Evolutionary conservation across 2,329 filamentous ascomycete genomes (phyloP).

Genomic region (Polytolypa hystricis): DNA sequence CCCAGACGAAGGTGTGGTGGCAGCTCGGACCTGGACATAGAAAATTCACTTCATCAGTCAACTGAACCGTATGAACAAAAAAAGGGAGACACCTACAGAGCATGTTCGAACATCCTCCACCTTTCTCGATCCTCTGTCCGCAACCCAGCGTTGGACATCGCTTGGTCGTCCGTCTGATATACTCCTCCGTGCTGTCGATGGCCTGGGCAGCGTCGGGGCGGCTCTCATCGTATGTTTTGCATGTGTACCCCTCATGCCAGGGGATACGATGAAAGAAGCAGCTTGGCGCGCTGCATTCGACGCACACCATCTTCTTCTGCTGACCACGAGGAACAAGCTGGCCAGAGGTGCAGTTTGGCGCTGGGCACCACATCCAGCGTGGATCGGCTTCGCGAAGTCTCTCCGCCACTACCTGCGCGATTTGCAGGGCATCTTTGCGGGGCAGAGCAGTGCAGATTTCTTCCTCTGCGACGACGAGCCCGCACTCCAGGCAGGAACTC

Average conservation of each 20-base stretch:
- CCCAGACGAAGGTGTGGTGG: neutral
- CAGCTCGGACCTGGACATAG: slow-evolving; percentile 2
- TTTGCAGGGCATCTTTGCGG: neutral
- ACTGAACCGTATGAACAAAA: neutral
- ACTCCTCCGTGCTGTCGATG: slow-evolving; percentile 6
- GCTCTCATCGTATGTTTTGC: slow-evolving; percentile 10
- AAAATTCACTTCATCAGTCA: neutral
- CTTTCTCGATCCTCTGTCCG: slow-evolving; percentile 11
- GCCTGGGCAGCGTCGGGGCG: slow-evolving; percentile 3
- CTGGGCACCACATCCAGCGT: slow-evolving; percentile 6
- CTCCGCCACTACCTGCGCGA: slow-evolving; percentile 1
- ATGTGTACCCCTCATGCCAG: slow-evolving; percentile 13
- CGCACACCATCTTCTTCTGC: slow-evolving; percentile 7
- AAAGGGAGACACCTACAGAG: slow-evolving; percentile 7
- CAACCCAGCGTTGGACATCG: slow-evolving; percentile 10
- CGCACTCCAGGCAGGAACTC: slow-evolving; percentile 8
- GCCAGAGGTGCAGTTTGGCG: slow-evolving; percentile 4
- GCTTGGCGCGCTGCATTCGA: slow-evolving; percentile 8
- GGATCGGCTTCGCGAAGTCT: slow-evolving; percentile 2
- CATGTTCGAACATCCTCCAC: slow-evolving; percentile 12
- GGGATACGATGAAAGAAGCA: slow-evolving; percentile 11
- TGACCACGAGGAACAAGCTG: neutral
- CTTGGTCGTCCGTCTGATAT: slow-evolving; percentile 10
- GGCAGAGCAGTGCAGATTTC: slow-evolving; percentile 4
- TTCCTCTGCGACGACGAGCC: neutral